Base-by-base conservation (phyloP, 83 land plant genomes). In the Thuja plicata region DNA sequence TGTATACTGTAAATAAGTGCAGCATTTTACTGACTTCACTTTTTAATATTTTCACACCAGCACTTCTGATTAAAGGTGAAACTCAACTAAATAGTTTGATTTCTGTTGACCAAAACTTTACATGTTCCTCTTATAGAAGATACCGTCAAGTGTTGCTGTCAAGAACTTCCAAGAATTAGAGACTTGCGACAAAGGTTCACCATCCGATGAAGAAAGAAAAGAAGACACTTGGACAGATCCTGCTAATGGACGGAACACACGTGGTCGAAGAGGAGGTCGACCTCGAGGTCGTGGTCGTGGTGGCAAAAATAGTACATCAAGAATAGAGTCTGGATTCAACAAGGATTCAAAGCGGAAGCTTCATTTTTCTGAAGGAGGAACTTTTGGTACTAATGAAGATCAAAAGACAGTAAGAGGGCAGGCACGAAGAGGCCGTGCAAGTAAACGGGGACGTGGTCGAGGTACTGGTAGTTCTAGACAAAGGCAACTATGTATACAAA, bases 401-500 rank as follows among this genome's bases (percentile, higher is more conserved):
- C 86, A 85, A 85, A 85, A 54, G 66, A 85, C 57, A 54, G 62
- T 85, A 84, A 89, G 86, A 37, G 92, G 90, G 6, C 88, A 89
- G 60, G 86, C 87, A 30, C 89, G 91, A 55, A 89, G 84, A 89
- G 90, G 91, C 1, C 88, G 89, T 62, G 71, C 80, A 21, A 76
- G 90, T 57, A 88, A 88, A 30, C 88, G 89, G 40, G 88, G 89
- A 2, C 87, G 90, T 82, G 89, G 88, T 17, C 84, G 94, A 46
- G 95, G 92, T 3, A 87, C 88, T 30, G 86, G 96, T 13, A 88
- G 91, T 21, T 91, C 90, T n/a, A 89, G 95, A 77, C 89, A 73
- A 8, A 90, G 89, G 86, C 91, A 77, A 76, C 82, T 88, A 54
- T 87, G 86, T 15, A 62, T 38, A 70, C 45, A 82, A 78, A 89